These are phyloP conservation scores for Gossypium ekmanianum DNA, from an alignment of 345 rosid genomes.

Conservation along the genomic window DNA sequence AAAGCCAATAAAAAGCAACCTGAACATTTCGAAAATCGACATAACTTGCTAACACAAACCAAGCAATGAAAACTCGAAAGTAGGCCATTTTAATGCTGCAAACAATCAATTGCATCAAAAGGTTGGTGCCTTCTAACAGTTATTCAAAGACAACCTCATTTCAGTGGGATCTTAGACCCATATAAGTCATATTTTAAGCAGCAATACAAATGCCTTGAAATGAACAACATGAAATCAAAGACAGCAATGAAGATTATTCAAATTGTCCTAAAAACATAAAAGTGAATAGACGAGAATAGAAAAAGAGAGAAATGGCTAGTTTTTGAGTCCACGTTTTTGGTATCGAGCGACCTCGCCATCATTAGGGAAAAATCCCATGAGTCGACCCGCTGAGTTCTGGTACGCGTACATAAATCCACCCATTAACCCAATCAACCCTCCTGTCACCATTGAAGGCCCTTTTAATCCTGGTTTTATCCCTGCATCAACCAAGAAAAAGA, in stretches of 20 bases:
- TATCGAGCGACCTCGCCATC: slow-evolving; percentile 74
- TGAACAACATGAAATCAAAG: background rate
- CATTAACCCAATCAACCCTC: slow-evolving; percentile 92
- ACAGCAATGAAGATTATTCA: background rate
- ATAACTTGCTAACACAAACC: background rate
- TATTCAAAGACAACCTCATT: background rate
- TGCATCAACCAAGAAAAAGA: slow-evolving; percentile 14
- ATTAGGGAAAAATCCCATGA: slow-evolving; percentile 95
- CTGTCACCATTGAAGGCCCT: slow-evolving; percentile 98
- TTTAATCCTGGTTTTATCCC: slow-evolving; percentile 87
- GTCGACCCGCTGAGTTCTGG: slow-evolving; percentile 92
- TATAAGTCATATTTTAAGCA: background rate
- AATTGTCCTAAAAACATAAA: background rate
- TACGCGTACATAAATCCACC: slow-evolving; percentile 99
- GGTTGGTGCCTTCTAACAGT: background rate
- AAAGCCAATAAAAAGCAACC: background rate
- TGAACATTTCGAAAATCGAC: background rate
- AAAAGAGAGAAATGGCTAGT: slow-evolving; percentile 2
- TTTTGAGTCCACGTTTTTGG: slow-evolving; percentile 46
- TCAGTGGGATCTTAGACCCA: slow-evolving; percentile 4
- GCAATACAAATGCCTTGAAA: background rate
- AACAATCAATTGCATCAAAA: background rate
- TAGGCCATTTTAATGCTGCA: background rate
- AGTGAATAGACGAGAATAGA: background rate
- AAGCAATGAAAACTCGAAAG: background rate